These are phyloP conservation scores for Amanita rubescens DNA, from an alignment of 768 basidiomycete genomes.

Conservation along the genomic window DNA sequence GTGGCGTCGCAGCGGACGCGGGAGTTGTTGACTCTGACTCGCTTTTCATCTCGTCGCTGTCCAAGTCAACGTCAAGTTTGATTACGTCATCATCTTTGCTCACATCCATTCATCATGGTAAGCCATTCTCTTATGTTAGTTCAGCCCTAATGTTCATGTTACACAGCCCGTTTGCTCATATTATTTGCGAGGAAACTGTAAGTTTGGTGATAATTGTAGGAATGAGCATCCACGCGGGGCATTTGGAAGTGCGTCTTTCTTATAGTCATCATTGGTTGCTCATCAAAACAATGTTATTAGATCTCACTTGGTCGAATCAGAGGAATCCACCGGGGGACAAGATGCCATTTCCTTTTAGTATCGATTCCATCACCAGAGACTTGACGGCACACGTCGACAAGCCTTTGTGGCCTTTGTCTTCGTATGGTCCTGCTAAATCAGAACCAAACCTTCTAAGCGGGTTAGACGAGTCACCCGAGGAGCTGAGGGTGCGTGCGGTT, in stretches of 20 bases:
- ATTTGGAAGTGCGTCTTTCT: conserved; percentile 45
- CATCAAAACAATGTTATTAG: conserved; percentile 18
- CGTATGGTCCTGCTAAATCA: conserved; percentile 69
- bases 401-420: conserved; percentile 74
- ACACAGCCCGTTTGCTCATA: conserved; percentile 51
- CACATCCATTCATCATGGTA: too few relatives aligned
- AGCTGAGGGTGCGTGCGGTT: conserved; percentile 62
- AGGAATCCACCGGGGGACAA: conserved; percentile 12
- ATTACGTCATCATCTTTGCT: too few relatives aligned
- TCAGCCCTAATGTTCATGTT: too few relatives aligned
- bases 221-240: conserved; percentile 49
- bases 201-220: conserved; percentile 56
- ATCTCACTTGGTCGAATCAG: conserved; percentile 33
- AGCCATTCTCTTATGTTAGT: background rate
- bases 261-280: conserved; percentile 5
- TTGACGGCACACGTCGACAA: conserved; percentile 53
- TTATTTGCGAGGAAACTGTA: conserved; percentile 57
- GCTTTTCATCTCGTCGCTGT: conserved; percentile 28
- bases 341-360: conserved; percentile 32
- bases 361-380: conserved; percentile 57
- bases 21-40: conserved; percentile 24
- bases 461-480: conserved; percentile 72
- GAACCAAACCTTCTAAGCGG: conserved; percentile 60
- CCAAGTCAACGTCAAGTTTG: background rate
- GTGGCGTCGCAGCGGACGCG: conserved; percentile 19